Evolutionary conservation across 2,329 filamentous ascomycete genomes (phyloP).

Genomic region (Aspergillus fijiensis): DNA sequence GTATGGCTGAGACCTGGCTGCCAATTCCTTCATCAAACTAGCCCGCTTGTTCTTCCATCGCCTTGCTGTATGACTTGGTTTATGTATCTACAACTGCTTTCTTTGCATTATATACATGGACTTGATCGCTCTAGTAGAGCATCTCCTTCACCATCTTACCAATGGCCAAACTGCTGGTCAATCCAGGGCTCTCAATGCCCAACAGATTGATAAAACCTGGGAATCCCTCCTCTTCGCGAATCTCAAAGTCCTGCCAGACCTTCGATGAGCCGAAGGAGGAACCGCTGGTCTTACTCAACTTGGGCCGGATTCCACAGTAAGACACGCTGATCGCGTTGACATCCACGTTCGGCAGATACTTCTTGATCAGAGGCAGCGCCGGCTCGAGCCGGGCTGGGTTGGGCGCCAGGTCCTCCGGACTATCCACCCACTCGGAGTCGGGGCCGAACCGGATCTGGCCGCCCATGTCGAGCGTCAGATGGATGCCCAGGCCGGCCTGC

Average conservation of each 20-base stretch:
- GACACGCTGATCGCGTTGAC: slow-evolving; percentile 67
- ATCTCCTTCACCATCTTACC: slow-evolving; percentile 69
- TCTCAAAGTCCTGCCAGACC: slow-evolving; percentile 81
- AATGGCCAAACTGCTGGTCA: slow-evolving; percentile 85
- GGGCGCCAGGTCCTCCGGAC: slow-evolving; percentile 67
- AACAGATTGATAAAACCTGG: slow-evolving; percentile 84
- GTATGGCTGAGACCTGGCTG: no score
- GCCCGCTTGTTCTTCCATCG: no score
- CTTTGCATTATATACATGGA: no score
- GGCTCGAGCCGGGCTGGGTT: slow-evolving; percentile 61
- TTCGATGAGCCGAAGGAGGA: slow-evolving; percentile 46
- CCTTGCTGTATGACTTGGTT: no score
- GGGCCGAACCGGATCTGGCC: slow-evolving; percentile 88
- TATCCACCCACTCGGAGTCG: slow-evolving; percentile 88
- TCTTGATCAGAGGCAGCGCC: slow-evolving; percentile 72
- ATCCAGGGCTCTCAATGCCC: slow-evolving; percentile 88
- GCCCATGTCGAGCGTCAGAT: slow-evolving; percentile 84
- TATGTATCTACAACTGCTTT: no score
- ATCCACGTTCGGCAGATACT: slow-evolving; percentile 76
- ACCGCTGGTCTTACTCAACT: slow-evolving; percentile 66
- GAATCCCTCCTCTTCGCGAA: slow-evolving; percentile 73
- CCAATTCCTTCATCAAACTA: no score
- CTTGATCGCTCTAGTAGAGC: slow-evolving; percentile 43
- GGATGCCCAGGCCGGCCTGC: slow-evolving; percentile 84
- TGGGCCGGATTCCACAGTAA: slow-evolving; percentile 90